These are phyloP conservation scores for Lagenidium sp. DNA, from an alignment of 352 stramenopile species.

Conservation along the genomic window DNA sequence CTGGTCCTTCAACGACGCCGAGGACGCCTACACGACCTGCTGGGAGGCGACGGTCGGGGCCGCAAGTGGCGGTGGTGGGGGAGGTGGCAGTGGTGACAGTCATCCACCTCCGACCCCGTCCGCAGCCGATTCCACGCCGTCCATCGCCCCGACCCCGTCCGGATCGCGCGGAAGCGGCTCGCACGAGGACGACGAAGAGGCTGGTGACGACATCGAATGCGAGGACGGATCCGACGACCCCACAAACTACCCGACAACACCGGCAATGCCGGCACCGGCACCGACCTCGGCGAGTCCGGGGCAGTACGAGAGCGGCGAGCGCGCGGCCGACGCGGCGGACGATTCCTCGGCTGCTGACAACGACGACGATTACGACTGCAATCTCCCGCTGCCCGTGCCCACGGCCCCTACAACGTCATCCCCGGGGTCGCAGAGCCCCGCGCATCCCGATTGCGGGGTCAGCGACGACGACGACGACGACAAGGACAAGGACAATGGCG, in stretches of 20 bases:
- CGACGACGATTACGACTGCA: too few species aligned
- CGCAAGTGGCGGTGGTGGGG: background rate
- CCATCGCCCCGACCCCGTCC: background rate
- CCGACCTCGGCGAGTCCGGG: too few species aligned
- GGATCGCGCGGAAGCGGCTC: background rate
- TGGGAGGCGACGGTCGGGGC: constrained; percentile 17
- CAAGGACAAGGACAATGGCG: background rate
- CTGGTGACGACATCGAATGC: background rate
- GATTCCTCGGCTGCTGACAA: too few species aligned
- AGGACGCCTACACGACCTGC: constrained; percentile 21
- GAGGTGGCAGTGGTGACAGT: background rate
- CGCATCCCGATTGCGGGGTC: background rate
- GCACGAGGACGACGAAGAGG: background rate
- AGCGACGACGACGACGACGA: background rate
- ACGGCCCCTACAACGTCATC: too few species aligned
- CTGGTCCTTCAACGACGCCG: constrained; percentile 22
- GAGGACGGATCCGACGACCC: background rate
- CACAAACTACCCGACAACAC: too few species aligned
- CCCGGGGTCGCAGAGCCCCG: background rate
- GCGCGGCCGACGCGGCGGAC: too few species aligned
- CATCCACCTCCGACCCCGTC: background rate
- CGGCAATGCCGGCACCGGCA: too few species aligned
- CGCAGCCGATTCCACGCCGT: background rate
- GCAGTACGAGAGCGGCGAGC: too few species aligned
- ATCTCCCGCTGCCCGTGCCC: too few species aligned